Base-by-base conservation (phyloP, 352 stramenopile species). In the Phytophthora citricola region DNA sequence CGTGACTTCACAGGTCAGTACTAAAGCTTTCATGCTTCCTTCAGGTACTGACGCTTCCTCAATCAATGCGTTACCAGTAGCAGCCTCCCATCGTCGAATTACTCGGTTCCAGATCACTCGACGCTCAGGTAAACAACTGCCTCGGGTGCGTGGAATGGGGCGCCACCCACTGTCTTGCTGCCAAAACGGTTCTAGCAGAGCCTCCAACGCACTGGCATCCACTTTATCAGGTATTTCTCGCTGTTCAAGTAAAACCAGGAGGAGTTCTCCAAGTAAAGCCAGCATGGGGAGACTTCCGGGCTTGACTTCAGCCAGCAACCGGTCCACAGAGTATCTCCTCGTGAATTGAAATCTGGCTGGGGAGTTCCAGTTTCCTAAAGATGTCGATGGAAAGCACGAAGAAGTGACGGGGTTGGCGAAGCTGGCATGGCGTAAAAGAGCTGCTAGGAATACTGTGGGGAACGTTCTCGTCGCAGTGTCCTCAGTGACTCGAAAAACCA, bases 81-180 rank as follows among this genome's bases (percentile, higher is more conserved):
- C 75, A 15, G 73, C 68, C 63, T 82, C 61, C 51, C 81, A 91
- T 7, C 85, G 63, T 22, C 85, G 81, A 45, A 93, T 73, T 0
- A 76, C 81, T 15, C 81, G 85, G 53, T 93, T 93, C 85, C 83
- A 93, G 38, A 89, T 66, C 26, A 80, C 75, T 22, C 85, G 63
- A 14, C 72, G 66, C 17, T 82, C 54, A 1, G 74, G 78, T 5
- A 78, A 17, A 53, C 71, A 73, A 59, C 36, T 48, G 9, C 15
- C 58, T 38, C 46, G 58, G 15, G 69, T 65, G 11, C 68, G 58
- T 10, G 72, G 60, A 46, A 80, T 66, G 2, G 41, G 31, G 15
- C 36, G 26, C 63, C 63, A 79, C 6, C 41, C 63, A 22, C 46
- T 74, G 3, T 58, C 54, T 17, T 75, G 67, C 2, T 87, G 56